Evolutionary conservation across 1,139 yeast genomes (phyloP).

Genomic region (Blastobotrys buckinghamii): DNA sequence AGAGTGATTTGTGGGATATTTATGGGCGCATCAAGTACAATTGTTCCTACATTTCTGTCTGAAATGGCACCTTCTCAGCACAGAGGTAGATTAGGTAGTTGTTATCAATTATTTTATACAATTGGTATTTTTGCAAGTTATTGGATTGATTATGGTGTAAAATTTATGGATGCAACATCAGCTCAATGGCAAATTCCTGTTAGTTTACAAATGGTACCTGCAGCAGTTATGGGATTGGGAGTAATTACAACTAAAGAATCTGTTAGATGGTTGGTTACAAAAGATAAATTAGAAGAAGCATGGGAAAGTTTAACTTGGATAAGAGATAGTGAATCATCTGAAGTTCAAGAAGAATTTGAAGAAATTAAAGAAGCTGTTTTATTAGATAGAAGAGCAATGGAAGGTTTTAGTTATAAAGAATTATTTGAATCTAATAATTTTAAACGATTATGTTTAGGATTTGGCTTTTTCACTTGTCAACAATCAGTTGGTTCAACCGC

Average conservation of each 20-base stretch:
- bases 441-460: constrained; percentile 14
- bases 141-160: constrained; percentile 31
- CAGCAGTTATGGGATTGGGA: constrained; percentile 37
- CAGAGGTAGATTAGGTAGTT: constrained; percentile 45
- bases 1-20: constrained; percentile 58
- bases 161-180: constrained; percentile 9
- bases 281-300: constrained; percentile 9
- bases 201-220: constrained; percentile 44
- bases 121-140: constrained; percentile 43
- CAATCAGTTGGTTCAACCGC: constrained; percentile 69
- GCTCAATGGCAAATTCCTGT: constrained; percentile 25
- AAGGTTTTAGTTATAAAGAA: constrained; percentile 5
- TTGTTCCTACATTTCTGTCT: constrained; percentile 59
- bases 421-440: constrained; percentile 4
- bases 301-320: constrained; percentile 5
- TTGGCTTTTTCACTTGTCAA: constrained; percentile 44
- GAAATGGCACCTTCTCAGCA: constrained; percentile 54
- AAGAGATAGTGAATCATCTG: not conserved
- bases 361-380: constrained; percentile 9
- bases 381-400: constrained; percentile 1
- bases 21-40: constrained; percentile 59
- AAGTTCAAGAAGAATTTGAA: constrained; percentile 6
- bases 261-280: constrained; percentile 41
- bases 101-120: constrained; percentile 26
- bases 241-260: constrained; percentile 48